Evolutionary conservation across 2,329 filamentous ascomycete genomes (phyloP), one percentile per base, ranked within the genome.

Genomic region (Neopestalotiopsis rosae): DNA sequence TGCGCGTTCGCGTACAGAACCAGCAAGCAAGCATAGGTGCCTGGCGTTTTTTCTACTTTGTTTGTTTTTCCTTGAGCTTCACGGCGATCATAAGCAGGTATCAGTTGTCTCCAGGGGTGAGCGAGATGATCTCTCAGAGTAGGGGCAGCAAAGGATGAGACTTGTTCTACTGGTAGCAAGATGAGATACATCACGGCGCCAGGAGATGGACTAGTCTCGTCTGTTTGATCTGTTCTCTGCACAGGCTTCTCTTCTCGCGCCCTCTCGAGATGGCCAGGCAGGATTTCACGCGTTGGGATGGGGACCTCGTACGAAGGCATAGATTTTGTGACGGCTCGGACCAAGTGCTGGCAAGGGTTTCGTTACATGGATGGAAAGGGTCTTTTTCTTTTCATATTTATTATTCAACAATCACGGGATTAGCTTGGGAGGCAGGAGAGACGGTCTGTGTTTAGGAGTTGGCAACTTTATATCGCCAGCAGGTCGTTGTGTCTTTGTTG

Each of bases 301-400:
- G 45, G 45, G 45, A 52, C 20, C 45, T n/a, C 14, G 59, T 38
- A 62, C 5, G 57, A 24, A 59, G 71, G 58, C 74, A 78, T 78
- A 79, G 76, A 78, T 70, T 57, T 70, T 67, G 76, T 76, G 72
- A 74, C 76, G 74, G 75, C 77, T 78, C 74, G 74, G 73, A 78
- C 77, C 77, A 79, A 79, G 77, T 78, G 77, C 77, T 79, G 77
- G 75, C 72, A 75, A 71, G 75, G 76, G 77, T 76, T 77, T 76
- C n/a, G 66, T 67, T 67, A 67, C 66, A 61, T n/a, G 65, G 32
- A 45, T 17, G 20, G 17, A 52, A 45, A 38, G 34, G 34, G 34
- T 38, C 6, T 38, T 7, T 38, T 38, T 38, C 34, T 38, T 38
- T 10, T 38, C 34, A 9, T 66, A 17, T 20, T 52, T 52, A n/a